These are phyloP conservation scores for Metroxylon sagu DNA, from an alignment of 176 grass and related monocot genomes.

Conservation along the genomic window DNA sequence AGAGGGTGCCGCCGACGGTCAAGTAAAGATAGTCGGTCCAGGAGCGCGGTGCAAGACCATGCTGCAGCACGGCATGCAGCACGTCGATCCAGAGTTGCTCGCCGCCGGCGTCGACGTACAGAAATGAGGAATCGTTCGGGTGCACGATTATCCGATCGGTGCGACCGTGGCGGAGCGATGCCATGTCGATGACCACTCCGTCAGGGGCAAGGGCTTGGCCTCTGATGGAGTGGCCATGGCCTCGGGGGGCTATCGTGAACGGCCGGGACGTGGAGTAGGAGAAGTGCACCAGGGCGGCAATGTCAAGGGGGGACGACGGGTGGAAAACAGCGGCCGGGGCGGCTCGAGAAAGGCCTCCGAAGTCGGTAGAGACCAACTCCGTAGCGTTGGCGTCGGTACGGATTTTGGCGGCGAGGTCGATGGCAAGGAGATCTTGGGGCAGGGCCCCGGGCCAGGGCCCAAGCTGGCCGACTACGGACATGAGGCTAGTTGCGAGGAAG, in stretches of 20 bases:
- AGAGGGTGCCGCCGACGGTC: constrained; percentile 68
- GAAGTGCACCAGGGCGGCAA: constrained; percentile 37
- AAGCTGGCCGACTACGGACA: not conserved
- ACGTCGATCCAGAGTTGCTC: constrained; percentile 74
- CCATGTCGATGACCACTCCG: constrained; percentile 56
- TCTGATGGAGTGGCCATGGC: constrained; percentile 39
- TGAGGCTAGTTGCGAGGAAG: constrained; percentile 1
- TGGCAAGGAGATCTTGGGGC: constrained; percentile 26
- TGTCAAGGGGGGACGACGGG: constrained; percentile 40
- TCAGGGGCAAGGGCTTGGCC: constrained; percentile 38
- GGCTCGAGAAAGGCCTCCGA: constrained; percentile 21
- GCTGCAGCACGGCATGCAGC: constrained; percentile 29
- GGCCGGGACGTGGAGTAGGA: constrained; percentile 20
- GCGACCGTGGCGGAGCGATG: constrained; percentile 17
- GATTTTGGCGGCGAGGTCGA: constrained; percentile 26
- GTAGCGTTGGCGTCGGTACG: constrained; percentile 19
- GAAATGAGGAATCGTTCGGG: not conserved
- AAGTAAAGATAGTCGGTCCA: constrained; percentile 59
- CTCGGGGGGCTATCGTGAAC: constrained; percentile 47
- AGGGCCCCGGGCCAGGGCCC: not conserved
- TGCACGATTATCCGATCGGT: not conserved
- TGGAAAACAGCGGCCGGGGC: constrained; percentile 34
- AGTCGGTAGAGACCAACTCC: constrained; percentile 30
- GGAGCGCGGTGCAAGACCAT: constrained; percentile 32
- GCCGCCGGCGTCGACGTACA: not conserved